These are phyloP conservation scores for Acanthamoeba triangularis DNA, from an alignment of 208 protist species.

Conservation along the genomic window DNA sequence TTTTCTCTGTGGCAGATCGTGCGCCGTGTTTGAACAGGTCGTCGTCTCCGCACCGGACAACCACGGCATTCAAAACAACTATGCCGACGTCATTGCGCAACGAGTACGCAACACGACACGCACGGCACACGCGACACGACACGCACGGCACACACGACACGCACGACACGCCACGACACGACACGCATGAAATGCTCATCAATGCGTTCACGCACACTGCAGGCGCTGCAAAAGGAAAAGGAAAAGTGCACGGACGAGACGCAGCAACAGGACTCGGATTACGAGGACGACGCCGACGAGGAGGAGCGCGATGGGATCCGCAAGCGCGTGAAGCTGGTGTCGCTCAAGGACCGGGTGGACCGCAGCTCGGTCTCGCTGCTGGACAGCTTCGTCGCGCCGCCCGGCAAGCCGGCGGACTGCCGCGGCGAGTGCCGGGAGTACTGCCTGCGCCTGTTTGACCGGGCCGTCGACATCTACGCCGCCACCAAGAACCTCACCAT, in stretches of 20 bases:
- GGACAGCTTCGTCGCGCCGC: neutral
- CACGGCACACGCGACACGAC: no score
- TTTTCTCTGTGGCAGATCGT: neutral
- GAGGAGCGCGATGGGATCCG: neutral
- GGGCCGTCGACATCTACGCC: conserved; percentile 45
- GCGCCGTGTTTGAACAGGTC: conserved; percentile 10
- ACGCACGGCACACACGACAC: no score
- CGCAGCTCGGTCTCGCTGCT: neutral
- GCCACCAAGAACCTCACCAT: conserved; percentile 56
- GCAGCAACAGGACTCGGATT: neutral
- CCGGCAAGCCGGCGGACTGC: neutral
- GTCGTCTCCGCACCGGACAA: conserved; percentile 9
- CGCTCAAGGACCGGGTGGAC: neutral
- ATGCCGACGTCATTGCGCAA: conserved; percentile 10
- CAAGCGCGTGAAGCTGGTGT: neutral
- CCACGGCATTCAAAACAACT: conserved; percentile 37
- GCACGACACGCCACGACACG: no score
- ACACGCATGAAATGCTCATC: no score
- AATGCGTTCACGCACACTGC: no score
- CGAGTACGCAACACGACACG: neutral
- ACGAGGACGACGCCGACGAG: neutral
- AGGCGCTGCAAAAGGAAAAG: conserved; percentile 19
- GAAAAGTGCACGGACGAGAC: conserved; percentile 1
- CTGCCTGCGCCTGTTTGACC: conserved; percentile 22
- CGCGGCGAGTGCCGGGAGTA: neutral